phyloP scores from a whole-genome alignment of 192 early-diverging fungal species.

The Coemansia sp. region DNA sequence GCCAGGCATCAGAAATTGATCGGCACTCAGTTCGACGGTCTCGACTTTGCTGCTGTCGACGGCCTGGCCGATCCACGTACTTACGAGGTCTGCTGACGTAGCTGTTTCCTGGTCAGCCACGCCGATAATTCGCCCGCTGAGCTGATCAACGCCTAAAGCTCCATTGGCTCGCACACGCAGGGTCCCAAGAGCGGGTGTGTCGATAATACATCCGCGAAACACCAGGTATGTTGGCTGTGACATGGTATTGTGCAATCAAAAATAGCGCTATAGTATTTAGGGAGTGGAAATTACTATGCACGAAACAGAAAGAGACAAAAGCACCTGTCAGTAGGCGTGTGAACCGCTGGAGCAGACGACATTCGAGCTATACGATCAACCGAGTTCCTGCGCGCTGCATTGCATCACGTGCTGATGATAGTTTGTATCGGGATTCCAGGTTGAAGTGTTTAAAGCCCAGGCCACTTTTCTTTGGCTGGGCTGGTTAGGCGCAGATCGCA shows the following conservation, averaged over 20 bases:
- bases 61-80: slow-evolving; percentile 21
- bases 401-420: no score
- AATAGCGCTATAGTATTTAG: background rate
- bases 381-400: no score
- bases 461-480: background rate
- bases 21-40: slow-evolving; percentile 28
- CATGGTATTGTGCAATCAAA: slow-evolving; percentile 8
- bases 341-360: no score
- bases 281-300: background rate
- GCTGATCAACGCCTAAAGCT: slow-evolving; percentile 64
- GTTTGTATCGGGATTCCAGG: background rate
- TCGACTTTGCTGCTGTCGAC: slow-evolving; percentile 13
- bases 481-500: background rate
- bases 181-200: slow-evolving; percentile 61
- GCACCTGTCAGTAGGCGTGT: background rate
- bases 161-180: slow-evolving; percentile 68
- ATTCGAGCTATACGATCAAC: no score
- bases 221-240: slow-evolving; percentile 28
- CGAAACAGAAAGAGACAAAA: slow-evolving; percentile 2
- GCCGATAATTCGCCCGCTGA: slow-evolving; percentile 66
- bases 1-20: slow-evolving; percentile 86
- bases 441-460: background rate
- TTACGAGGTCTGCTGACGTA: slow-evolving; percentile 18
- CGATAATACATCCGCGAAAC: slow-evolving; percentile 66
- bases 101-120: slow-evolving; percentile 23